Base-by-base conservation (phyloP, 2,329 filamentous ascomycete genomes). In the Canariomyces notabilis region DNA sequence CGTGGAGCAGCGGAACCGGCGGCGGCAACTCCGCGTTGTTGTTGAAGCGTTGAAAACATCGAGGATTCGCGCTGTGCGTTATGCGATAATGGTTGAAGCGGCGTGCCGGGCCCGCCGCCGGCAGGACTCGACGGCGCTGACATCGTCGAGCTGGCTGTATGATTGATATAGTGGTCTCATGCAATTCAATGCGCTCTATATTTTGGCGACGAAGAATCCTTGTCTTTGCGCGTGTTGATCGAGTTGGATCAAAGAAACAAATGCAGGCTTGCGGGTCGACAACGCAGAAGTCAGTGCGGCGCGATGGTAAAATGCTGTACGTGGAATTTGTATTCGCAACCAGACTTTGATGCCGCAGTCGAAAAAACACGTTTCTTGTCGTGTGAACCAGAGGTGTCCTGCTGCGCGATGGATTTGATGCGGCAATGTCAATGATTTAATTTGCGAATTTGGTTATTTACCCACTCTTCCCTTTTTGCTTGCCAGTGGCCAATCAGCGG, bases 11-110 rank as follows among this genome's bases (percentile, higher is more conserved):
- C 66, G 59, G 72, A 69, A 47, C 67, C 68, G 59, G 50, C 60
- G 52, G 61, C 64, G 36, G 57, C 57, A 35, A 31, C 37, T 38
- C 36, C 43, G 41, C 50, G 46, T 2, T 41, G 44, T 12, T 39
- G 33, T 9, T 50, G 47, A 32, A 67, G 60, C 20, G 65, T 59
- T 54, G 69, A 63, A 44, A 67, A 55, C 44, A 65, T 59, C 14
- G 67, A 65, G 31, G 66, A 61, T 44, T 64, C 60, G 54, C 65
- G 62, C 50, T 68, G 67, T 53, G 73, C 69, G 60, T 85, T 83
- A 48, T 55, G 80, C 16, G 83, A 82, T 42, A 77, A 69, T 29
- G 75, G 69, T 53, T 80, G 77, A 39, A 86, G 70, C 42, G 83
- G 77, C 36, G 51, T 50, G 31, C 46, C 38, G 39, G 36, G 26